These are phyloP conservation scores for Hericium alpestre DNA, from an alignment of 768 basidiomycete genomes.

Conservation along the genomic window DNA sequence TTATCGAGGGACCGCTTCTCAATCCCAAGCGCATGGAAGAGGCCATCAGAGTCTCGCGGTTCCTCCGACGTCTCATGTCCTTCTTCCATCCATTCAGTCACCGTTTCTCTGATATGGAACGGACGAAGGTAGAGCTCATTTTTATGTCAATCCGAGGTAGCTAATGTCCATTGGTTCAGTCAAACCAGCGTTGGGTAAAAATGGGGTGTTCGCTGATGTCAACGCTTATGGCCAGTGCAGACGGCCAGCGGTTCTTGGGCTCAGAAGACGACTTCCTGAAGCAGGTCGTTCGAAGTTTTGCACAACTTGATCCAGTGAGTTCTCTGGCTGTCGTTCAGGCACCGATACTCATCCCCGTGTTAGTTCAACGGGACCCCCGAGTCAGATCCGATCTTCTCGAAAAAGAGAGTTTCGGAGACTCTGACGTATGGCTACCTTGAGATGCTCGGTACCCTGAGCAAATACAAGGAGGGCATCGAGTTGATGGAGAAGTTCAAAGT, in stretches of 20 bases:
- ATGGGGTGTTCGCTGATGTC: constrained; percentile 75
- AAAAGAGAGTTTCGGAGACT: constrained; percentile 68
- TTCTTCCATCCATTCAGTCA: constrained; percentile 90
- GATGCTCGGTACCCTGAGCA: constrained; percentile 88
- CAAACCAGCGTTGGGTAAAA: constrained; percentile 75
- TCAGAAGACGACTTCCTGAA: constrained; percentile 76
- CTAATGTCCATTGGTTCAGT: constrained; percentile 27
- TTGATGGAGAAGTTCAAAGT: constrained; percentile 85
- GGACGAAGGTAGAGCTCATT: constrained; percentile 39
- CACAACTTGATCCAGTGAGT: constrained; percentile 84
- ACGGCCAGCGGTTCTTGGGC: constrained; percentile 73
- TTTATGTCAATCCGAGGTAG: background rate
- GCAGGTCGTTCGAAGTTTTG: constrained; percentile 80
- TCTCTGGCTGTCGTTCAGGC: background rate
- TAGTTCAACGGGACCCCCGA: constrained; percentile 67
- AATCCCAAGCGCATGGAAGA: constrained; percentile 92
- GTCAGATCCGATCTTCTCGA: constrained; percentile 77
- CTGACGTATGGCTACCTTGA: constrained; percentile 90
- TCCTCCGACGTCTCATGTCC: constrained; percentile 79
- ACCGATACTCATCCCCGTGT: background rate
- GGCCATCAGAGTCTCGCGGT: constrained; percentile 81
- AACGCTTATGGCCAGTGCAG: constrained; percentile 72
- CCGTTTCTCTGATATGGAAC: constrained; percentile 76
- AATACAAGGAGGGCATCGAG: constrained; percentile 83
- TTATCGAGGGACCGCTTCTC: constrained; percentile 85